phyloP scores from a whole-genome alignment of 139 green algal species.

The Tetradesmus obliquus region DNA sequence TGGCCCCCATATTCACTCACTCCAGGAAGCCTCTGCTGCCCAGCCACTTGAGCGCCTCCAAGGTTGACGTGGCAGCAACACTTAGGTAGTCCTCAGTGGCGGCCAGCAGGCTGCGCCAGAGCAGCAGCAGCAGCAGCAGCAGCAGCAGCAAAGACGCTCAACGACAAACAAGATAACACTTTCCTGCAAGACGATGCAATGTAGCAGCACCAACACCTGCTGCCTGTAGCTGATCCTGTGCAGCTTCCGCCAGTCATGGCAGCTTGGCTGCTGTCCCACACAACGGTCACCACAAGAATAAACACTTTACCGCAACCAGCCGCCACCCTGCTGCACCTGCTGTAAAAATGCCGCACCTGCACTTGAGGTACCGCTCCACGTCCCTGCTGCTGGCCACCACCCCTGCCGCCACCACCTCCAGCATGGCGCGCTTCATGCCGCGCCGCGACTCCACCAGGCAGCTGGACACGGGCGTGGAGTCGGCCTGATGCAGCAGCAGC shows the following conservation, averaged over 20 bases:
- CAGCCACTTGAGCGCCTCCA: conserved; percentile 75
- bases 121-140: background rate
- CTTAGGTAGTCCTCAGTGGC: conserved; percentile 57
- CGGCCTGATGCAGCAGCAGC: conserved; percentile 43
- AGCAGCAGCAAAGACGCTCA: background rate
- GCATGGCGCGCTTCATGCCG: conserved; percentile 86
- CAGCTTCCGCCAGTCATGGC: no score
- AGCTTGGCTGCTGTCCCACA: no score
- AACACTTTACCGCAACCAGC: background rate
- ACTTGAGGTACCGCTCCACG: conserved; percentile 78
- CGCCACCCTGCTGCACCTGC: background rate
- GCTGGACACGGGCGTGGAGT: conserved; percentile 62
- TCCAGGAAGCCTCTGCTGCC: conserved; percentile 62
- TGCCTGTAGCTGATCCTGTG: no score
- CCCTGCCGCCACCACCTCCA: conserved; percentile 81
- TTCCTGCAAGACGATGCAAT: no score
- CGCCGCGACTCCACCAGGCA: conserved; percentile 72
- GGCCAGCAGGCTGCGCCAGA: conserved; percentile 77
- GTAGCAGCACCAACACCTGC: no score
- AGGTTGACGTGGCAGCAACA: conserved; percentile 60
- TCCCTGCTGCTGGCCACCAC: conserved; percentile 70
- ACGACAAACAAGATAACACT: no score
- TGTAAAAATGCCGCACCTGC: background rate
- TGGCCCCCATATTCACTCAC: background rate
- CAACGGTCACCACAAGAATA: background rate